phyloP scores from a whole-genome alignment of 208 protist genomes.

The Leishmania martiniquensis region DNA sequence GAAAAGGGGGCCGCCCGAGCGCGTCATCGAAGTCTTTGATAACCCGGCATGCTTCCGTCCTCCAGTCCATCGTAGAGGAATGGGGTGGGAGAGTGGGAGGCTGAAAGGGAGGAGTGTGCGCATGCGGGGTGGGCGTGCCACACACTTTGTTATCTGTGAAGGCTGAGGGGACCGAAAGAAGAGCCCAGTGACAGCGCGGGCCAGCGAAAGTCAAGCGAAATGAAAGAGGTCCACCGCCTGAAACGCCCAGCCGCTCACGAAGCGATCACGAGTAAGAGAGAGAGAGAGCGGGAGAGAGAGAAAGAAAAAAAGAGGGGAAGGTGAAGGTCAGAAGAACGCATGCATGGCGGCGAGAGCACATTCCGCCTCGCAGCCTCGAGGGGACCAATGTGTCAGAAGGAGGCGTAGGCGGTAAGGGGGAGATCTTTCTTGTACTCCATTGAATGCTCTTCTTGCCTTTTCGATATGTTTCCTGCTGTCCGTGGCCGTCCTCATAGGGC shows the following conservation, averaged over 20 bases:
- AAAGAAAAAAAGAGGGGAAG: slow-evolving; percentile 9
- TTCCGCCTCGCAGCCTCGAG: no score
- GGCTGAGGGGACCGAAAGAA: not conserved
- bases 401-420: not conserved
- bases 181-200: not conserved
- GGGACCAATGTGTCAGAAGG: not conserved
- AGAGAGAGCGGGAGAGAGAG: not conserved
- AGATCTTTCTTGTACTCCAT: not conserved
- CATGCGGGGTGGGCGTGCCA: no score
- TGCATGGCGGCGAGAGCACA: no score
- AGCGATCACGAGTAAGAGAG: no score
- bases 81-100: not conserved
- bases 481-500: no score
- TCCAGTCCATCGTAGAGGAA: slow-evolving; percentile 18
- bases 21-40: slow-evolving; percentile 49
- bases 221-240: no score
- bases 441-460: not conserved
- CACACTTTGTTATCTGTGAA: not conserved
- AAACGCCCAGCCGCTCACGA: no score
- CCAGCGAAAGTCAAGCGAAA: not conserved
- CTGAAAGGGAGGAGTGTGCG: not conserved
- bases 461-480: not conserved
- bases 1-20: slow-evolving; percentile 72
- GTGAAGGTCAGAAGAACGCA: no score
- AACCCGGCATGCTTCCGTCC: not conserved